Base-by-base conservation (phyloP, 2,329 filamentous ascomycete species). In the Mollisiaceae sp. region DNA sequence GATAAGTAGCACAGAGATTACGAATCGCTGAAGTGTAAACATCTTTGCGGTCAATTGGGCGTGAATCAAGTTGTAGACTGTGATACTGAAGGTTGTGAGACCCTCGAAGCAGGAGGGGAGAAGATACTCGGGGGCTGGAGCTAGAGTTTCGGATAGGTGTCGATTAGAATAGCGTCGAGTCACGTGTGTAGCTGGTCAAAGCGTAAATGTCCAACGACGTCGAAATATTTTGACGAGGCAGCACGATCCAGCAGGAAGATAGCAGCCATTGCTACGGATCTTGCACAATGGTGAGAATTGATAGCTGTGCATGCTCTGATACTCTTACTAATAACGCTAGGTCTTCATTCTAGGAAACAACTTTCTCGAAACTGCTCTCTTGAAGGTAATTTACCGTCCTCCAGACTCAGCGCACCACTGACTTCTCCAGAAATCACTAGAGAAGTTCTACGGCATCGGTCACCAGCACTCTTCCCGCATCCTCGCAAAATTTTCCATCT, bases 401-500 rank as follows among this genome's bases (percentile, higher is more conserved):
- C 61, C 59, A 54, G 50, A 58, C 43, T 27, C 47, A 47, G 36
- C 9, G 36, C 35, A 57, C 18, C 24, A 59, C 32, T 32, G 47
- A 45, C 60, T 60, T 61, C 43, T 56, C n/a, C 71, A 85, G 90
- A 89, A 87, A 84, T 88, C 87, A 57, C 90, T 99, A 70, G 86
- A 92, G 79, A 86, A 85, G 65, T 97, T 97, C 84, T 97, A 96
- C 78, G 92, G 91, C 68, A 85, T 97, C 66, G 94, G 94, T 8
- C 85, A 88, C 45, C 84, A 87, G 70, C 81, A 86, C 39, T 91
- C 91, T 62, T 80, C 85, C 59, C 88, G 89, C 52, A 89, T 99
- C 72, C 90, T 98, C 82, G 92, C 95, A 70, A 94, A 92, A 75
- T 90, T 93, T 81, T 89, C 90, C 73, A 96, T 99, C 76, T 92